Percentiles rank a stretch among this genome's conserved stretches.
Evolutionary conservation across 192 early-diverging fungal genomes (phyloP).

Genomic region (Mortierella antarctica): DNA sequence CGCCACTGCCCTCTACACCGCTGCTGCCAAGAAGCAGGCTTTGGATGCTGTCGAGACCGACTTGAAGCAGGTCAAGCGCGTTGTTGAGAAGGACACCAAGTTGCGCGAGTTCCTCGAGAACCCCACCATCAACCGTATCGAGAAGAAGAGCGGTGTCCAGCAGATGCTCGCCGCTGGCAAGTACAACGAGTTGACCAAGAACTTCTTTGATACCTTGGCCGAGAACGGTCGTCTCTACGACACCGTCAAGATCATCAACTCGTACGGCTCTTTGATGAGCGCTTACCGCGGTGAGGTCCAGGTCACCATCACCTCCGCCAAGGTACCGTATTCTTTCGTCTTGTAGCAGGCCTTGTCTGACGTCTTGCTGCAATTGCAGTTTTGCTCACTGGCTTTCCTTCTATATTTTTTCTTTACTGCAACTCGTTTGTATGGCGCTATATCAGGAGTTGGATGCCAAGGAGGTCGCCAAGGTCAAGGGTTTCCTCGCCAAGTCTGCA

Average conservation of each 20-base stretch:
- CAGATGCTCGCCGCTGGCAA: conserved; percentile 73
- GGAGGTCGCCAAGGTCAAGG: conserved; percentile 77
- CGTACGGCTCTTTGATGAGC: conserved; percentile 87
- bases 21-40: conserved; percentile 84
- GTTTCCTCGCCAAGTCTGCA: conserved; percentile 82
- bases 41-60: conserved; percentile 89
- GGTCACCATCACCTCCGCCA: conserved; percentile 91
- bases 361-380: not conserved
- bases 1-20: conserved; percentile 95
- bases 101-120: conserved; percentile 83
- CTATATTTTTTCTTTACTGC: conserved; percentile 1
- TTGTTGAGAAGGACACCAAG: conserved; percentile 78
- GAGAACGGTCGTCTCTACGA: conserved; percentile 95
- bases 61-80: conserved; percentile 71
- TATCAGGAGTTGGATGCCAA: conserved; percentile 79
- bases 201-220: conserved; percentile 91
- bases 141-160: conserved; percentile 82
- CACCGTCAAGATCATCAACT: conserved; percentile 81
- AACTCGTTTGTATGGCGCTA: not conserved
- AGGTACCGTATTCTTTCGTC: conserved; percentile 58
- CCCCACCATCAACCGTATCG: conserved; percentile 84
- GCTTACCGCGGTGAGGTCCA: conserved; percentile 90
- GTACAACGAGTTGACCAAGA: conserved; percentile 83
- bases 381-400: not conserved
- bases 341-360: not conserved